Percentiles rank a stretch among this genome's conserved stretches.
Evolutionary conservation across 2,329 filamentous ascomycete genomes (phyloP).

Genomic region (Huntiella moniliformis): DNA sequence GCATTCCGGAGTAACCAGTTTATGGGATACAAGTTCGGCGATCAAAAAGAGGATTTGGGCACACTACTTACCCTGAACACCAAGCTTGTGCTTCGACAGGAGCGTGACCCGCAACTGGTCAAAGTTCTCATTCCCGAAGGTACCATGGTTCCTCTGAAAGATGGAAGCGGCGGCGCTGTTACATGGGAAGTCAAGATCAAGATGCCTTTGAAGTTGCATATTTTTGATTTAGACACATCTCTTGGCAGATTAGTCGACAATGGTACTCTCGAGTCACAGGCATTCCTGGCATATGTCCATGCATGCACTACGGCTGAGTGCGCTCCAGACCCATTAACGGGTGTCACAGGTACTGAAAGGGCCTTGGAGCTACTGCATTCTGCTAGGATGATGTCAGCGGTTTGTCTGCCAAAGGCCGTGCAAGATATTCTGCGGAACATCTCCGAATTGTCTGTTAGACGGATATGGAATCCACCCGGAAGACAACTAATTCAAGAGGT

Average conservation of each 20-base stretch:
- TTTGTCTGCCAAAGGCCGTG: slow-evolving; percentile 20
- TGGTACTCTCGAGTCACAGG: slow-evolving; percentile 30
- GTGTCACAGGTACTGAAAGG: slow-evolving; percentile 34
- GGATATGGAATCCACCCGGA: no score
- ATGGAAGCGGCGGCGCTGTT: no score
- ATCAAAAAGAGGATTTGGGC: background rate
- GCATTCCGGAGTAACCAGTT: slow-evolving; percentile 28
- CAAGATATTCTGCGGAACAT: slow-evolving; percentile 20
- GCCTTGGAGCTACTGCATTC: slow-evolving; percentile 30
- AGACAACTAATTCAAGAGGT: no score
- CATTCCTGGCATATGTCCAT: slow-evolving; percentile 33
- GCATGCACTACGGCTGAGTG: slow-evolving; percentile 32
- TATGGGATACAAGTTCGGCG: slow-evolving; percentile 17
- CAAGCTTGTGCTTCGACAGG: slow-evolving; percentile 26
- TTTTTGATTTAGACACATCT: slow-evolving; percentile 28
- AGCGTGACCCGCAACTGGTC: slow-evolving; percentile 15
- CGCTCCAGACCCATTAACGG: slow-evolving; percentile 29
- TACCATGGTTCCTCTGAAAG: no score
- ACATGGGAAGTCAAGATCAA: no score
- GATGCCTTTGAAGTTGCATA: slow-evolving; percentile 16
- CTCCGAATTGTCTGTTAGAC: slow-evolving; percentile 18
- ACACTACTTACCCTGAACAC: slow-evolving; percentile 8
- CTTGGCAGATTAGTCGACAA: slow-evolving; percentile 33
- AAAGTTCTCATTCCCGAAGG: slow-evolving; percentile 19
- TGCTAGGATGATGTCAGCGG: slow-evolving; percentile 29